Base-by-base conservation (phyloP, 495 filamentous ascomycete genomes). In the Polyplosphaeria fusca region DNA sequence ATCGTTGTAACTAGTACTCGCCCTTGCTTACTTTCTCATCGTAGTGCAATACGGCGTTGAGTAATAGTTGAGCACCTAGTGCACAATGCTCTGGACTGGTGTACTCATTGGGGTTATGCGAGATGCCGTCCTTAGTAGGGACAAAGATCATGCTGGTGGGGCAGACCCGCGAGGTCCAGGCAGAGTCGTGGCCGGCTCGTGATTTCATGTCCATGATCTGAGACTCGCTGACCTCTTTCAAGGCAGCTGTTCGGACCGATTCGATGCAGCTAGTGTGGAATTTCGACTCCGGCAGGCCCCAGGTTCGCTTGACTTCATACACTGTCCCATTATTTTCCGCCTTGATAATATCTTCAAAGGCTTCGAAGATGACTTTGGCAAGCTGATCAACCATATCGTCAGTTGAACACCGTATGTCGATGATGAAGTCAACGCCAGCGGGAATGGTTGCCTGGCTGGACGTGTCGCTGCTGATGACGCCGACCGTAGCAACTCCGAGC, bases 131-230 rank as follows among this genome's bases (percentile, higher is more conserved):
- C 30, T 66, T 66, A 14, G 22, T 48, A 20, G 58, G 58, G 4
- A 59, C 63, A 41, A 66, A 66, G 11, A 66, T 59, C 63, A 66
- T 66, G 41, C 58, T 60, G 16, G 63, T 66, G 11, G 63, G 63
- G 23, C 55, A 51, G 2, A 62, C 55, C 3, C 63, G 38, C 13
- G 52, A 58, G 0, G 63, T 63, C 52, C 55, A 66, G 1, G 55
- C 63, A 32, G 49, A 55, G 44, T 66, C 63, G 35, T 66, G 63
- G 1, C 63, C 63, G 9, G 61, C 61, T 41, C 46, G 20, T 9
- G 41, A 48, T 22, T 44, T 47, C 55, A 63, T 65, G 13, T 65
- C 62, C 51, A 61, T 57, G 19, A 60, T 54, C 37, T 58, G 45
- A 25, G 48, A 24, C 22, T 52, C 52, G 13, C 32, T 20, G 19